Base-by-base conservation (phyloP, 495 filamentous ascomycete genomes). In the Aspergillus nanangensis region DNA sequence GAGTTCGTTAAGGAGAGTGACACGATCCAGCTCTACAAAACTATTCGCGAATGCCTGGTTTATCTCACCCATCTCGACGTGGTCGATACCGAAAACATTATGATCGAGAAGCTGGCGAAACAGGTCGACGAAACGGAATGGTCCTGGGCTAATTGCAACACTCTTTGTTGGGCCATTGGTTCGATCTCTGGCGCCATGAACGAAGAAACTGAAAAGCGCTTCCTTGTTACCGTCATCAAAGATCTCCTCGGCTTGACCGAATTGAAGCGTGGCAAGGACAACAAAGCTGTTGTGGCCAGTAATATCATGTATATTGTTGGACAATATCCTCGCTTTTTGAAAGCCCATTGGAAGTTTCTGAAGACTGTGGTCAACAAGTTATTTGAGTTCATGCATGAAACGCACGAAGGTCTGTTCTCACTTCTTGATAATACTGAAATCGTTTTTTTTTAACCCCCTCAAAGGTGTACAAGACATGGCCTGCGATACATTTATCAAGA, bases 291-390 rank as follows among this genome's bases (percentile, higher is more conserved):
- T 2, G 93, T 98, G 40, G 93, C 93, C 53, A 96, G 90, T 70
- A 98, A 98, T 67, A 98, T 98, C 66, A 98, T 98, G 93, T 98
- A 98, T 60, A 98, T 98, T 65, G 93, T 98, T 45, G 93, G 93
- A 25, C 93, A 98, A 62, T 98, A 98, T 61, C 93, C 93, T 13
- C 87, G 93, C 21, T 98, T 98, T 70, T 70, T 98, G 55, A 98
- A 98, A 66, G 93, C 93, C 0, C 93, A 98, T 63, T 98, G 93
- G 93, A 98, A 98, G 65, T 99, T 99, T 71, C 70, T 99, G 54
- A 99, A 99, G 79, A 99, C 93, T 5, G 93, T 99, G 17, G 93
- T 99, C 53, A 99, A 97, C 71, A 99, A 99, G 71, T 80, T 99
- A 10, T 99, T 99, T 56, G 93, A 99, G 67, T 99, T 99, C 60